Base-by-base conservation (phyloP, 345 rosid species). In the Aquilaria yunnanensis region DNA sequence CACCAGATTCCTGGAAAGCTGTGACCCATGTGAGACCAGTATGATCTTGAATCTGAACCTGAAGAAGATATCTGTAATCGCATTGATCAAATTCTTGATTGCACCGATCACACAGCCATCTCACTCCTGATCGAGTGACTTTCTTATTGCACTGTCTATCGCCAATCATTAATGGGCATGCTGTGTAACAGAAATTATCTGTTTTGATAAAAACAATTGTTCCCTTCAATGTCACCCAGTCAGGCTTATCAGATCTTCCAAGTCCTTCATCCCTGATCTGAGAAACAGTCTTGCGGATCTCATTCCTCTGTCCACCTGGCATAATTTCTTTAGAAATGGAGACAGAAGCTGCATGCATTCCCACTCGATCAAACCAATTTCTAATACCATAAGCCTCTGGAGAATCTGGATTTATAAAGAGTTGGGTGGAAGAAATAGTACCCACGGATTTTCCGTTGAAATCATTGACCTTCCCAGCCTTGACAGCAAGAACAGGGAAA, bases 201-300 rank as follows among this genome's bases (percentile, higher is more conserved):
- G 89, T 78, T 67, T 87, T 92, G 54, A 92, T 72, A 70, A 85
- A 92, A 51, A 85, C 80, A 43, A 86, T 53, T 31, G 86, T 78
- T 45, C 83, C 96, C 77, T 72, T 85, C 54, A 87, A 80, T 9
- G 91, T 81, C 67, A 87, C 80, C 96, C 96, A 92, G 66, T 92
- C 98, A 32, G 98, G 91, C 76, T 81, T 84, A 67, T 84, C 88
- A 13, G 96, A 85, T 79, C 89, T 84, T 73, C 96, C 98, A 33
- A 89, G 95, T 58, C 92, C 96, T 81, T 87, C 96, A n/a, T 69
- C 75, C 81, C 78, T 92, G 81, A 89, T 87, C 77, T 92, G 92
- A 62, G 86, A 72, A 33, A 89, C 83, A 3, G 75, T 81, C 78
- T 87, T 92, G 5, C 88, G 76, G 47, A 78, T 74, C 70, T 91